These are phyloP conservation scores for Suillus subluteus DNA, from an alignment of 768 basidiomycete species.

Conservation along the genomic window DNA sequence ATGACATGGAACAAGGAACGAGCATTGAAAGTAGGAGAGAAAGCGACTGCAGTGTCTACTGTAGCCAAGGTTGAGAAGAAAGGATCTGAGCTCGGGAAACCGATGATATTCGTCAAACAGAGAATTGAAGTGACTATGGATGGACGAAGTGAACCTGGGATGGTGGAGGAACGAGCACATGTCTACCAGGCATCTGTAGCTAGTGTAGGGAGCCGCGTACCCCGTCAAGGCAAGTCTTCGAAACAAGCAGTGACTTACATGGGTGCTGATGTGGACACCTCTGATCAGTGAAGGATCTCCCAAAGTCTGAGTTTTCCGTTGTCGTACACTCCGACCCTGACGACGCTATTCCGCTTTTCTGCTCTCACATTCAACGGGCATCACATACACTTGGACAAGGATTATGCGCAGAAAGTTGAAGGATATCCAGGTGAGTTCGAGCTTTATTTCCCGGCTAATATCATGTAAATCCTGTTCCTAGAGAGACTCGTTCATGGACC, in stretches of 20 bases:
- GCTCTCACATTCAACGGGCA: conserved; percentile 88
- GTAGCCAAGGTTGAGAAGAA: conserved; percentile 62
- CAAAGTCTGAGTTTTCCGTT: conserved; percentile 62
- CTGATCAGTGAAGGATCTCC: conserved; percentile 52
- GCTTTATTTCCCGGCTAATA: not conserved
- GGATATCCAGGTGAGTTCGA: conserved; percentile 64
- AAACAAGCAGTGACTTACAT: not conserved
- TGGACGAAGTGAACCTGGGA: conserved; percentile 47
- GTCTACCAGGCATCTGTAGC: conserved; percentile 54
- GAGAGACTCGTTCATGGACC: conserved; percentile 88
- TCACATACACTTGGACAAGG: conserved; percentile 80
- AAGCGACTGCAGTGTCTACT: conserved; percentile 49
- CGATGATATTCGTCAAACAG: conserved; percentile 80
- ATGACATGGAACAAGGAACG: conserved; percentile 59
- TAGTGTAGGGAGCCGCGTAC: conserved; percentile 31
- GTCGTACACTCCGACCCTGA: conserved; percentile 64
- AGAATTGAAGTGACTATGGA: conserved; percentile 52
- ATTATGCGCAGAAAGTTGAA: conserved; percentile 66
- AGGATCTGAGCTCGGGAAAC: conserved; percentile 57
- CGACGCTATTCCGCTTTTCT: conserved; percentile 84
- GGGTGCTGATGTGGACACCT: conserved; percentile 1
- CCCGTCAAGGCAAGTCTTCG: conserved; percentile 46
- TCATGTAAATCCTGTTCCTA: conserved; percentile 29
- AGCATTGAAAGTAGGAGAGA: conserved; percentile 57
- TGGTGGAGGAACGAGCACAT: conserved; percentile 69